Percentiles rank a stretch among this genome's conserved stretches.
These are phyloP conservation scores for Pseudogymnoascus sp. DNA, from an alignment of 2,329 filamentous ascomycete species.

Conservation along the genomic window DNA sequence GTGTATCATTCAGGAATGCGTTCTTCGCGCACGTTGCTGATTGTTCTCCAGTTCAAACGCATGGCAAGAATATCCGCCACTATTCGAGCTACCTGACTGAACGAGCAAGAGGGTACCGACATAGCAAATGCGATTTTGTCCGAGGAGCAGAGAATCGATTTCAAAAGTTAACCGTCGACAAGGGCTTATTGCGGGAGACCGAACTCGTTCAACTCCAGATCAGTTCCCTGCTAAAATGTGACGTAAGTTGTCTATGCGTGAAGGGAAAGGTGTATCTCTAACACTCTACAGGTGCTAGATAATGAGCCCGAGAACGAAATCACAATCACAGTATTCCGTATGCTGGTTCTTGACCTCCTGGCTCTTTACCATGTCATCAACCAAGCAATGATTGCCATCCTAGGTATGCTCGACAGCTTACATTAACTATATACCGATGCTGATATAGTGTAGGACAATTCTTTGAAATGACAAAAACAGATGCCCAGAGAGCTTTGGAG, in stretches of 20 bases:
- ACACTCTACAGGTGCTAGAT: slow-evolving; percentile 59
- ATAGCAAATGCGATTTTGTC: slow-evolving; percentile 86
- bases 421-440: slow-evolving; percentile 8
- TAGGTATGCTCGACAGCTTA: slow-evolving; percentile 51
- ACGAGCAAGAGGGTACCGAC: slow-evolving; percentile 71
- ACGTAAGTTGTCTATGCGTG: slow-evolving; percentile 49
- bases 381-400: slow-evolving; percentile 91
- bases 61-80: slow-evolving; percentile 87
- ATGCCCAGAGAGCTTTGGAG: slow-evolving; percentile 82
- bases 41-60: slow-evolving; percentile 66
- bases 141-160: slow-evolving; percentile 72
- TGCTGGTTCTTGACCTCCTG: slow-evolving; percentile 83
- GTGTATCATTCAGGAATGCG: neutral
- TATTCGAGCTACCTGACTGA: slow-evolving; percentile 83
- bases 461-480: slow-evolving; percentile 93
- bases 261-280: slow-evolving; percentile 11
- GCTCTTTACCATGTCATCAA: slow-evolving; percentile 92
- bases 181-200: slow-evolving; percentile 84
- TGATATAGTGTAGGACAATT: slow-evolving; percentile 63
- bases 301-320: slow-evolving; percentile 94
- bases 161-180: slow-evolving; percentile 81
- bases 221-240: slow-evolving; percentile 75
- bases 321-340: slow-evolving; percentile 82
- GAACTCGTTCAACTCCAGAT: slow-evolving; percentile 87
- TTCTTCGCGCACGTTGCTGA: neutral